Conservation (phyloP, 805 yeast genomes). For the Danielia reshetovae region DNA sequence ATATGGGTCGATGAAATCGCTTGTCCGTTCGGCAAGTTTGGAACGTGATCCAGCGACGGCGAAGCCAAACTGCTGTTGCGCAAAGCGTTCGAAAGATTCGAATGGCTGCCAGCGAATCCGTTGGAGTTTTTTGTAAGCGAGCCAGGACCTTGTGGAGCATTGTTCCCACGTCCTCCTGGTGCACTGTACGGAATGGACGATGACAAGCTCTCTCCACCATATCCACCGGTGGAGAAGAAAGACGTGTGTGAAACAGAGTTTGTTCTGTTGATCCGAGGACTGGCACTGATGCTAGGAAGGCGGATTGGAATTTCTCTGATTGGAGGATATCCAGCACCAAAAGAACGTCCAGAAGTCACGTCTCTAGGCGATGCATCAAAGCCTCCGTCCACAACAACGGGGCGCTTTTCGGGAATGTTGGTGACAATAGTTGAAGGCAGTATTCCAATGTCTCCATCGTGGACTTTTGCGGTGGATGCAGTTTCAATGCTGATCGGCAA, state of each 20-base stretch:
- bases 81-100: conserved; percentile 11
- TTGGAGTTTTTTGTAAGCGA: conserved; percentile 6
- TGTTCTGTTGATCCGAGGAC: conserved; percentile 41
- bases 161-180: conserved; percentile 60
- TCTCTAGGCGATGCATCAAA: conserved; percentile 7
- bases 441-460: conserved; percentile 1
- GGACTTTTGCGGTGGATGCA: background rate
- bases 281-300: conserved; percentile 18
- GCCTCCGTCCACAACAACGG: conserved; percentile 18
- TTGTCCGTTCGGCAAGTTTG: conserved; percentile 54
- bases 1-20: conserved; percentile 60
- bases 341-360: too few relatives aligned
- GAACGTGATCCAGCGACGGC: conserved; percentile 32
- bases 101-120: conserved; percentile 7
- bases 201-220: conserved; percentile 44
- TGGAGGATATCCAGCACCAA: too few relatives aligned
- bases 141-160: conserved; percentile 5
- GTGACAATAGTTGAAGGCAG: conserved; percentile 4
- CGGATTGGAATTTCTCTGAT: conserved; percentile 14
- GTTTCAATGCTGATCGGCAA: background rate
- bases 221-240: conserved; percentile 29
- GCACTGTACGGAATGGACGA: conserved; percentile 67
- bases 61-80: conserved; percentile 7
- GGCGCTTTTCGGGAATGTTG: conserved; percentile 5
- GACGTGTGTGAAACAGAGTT: conserved; percentile 39